Conservation (phyloP, 345 rosid genomes). For the Erucastrum elatum region DNA sequence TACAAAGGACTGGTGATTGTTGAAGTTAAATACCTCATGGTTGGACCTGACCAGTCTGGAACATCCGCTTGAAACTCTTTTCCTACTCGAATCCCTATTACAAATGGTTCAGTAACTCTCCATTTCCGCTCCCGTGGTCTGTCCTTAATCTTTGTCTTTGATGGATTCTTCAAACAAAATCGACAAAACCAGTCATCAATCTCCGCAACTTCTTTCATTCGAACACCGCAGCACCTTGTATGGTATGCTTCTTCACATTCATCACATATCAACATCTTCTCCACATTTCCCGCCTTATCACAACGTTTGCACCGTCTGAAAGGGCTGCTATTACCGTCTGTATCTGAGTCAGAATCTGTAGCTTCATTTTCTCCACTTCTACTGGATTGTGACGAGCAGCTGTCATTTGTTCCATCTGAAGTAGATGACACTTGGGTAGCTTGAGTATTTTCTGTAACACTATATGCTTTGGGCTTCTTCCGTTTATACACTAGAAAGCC, state of each 20-base stretch:
- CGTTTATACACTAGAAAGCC: background rate
- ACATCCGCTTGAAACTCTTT: slow-evolving; percentile 89
- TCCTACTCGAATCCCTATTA: slow-evolving; percentile 56
- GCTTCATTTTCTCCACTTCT: slow-evolving; percentile 32
- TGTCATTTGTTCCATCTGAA: slow-evolving; percentile 46
- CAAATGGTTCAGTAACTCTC: slow-evolving; percentile 57
- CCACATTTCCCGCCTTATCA: slow-evolving; percentile 43
- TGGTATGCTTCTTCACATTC: slow-evolving; percentile 53
- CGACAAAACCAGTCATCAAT: slow-evolving; percentile 79
- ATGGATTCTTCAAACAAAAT: slow-evolving; percentile 60
- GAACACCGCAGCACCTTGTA: slow-evolving; percentile 53
- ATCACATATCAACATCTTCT: slow-evolving; percentile 77
- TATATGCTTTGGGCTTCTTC: background rate
- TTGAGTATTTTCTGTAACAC: background rate
- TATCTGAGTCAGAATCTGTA: background rate
- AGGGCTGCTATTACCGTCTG: slow-evolving; percentile 39
- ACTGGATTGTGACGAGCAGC: slow-evolving; percentile 54
- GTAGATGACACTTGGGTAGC: background rate
- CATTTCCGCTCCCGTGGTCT: slow-evolving; percentile 41
- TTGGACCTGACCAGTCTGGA: slow-evolving; percentile 80
- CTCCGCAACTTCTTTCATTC: slow-evolving; percentile 46
- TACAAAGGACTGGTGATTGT: slow-evolving; percentile 19
- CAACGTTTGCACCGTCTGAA: slow-evolving; percentile 64
- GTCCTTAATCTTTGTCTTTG: slow-evolving; percentile 43
- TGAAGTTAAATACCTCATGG: slow-evolving; percentile 45